Base-by-base conservation (phyloP, 2,329 filamentous ascomycete species). In the Scleromitrula shiraiana region DNA sequence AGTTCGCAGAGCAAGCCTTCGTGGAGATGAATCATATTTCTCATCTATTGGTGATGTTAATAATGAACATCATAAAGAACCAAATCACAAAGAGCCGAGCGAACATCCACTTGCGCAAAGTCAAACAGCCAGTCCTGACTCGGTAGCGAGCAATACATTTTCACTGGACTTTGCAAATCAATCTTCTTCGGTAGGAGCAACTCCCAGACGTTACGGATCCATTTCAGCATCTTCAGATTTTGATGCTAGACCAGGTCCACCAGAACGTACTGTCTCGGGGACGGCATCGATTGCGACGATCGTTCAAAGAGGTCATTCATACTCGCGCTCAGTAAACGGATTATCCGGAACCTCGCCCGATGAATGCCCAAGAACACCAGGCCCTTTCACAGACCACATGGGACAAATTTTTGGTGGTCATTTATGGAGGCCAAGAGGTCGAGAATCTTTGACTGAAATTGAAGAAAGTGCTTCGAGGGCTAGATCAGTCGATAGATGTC, bases 51-150 rank as follows among this genome's bases (percentile, higher is more conserved):
- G 65, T 27, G 68, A 73, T 59, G 58, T 56, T 19, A 32, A 37
- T 32, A 7, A 45, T 39, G 33, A 45, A 22, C 42, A 38, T 17
- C 46, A 58, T 7, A 54, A 59, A 9, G n/a, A n/a, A n/a, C n/a
- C n/a, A n/a, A 47, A 55, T 14, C 52, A 57, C 29, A 55, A 53
- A 23, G 68, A 73, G 56, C 72, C 75, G 44, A 67, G 68, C 41
- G 83, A 88, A 45, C 86, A 91, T 63, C 85, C 86, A 17, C 68
- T 91, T 35, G 80, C 85, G 15, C 83, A 87, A 56, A 90, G 85
- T 62, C 76, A 86, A 41, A 81, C 78, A 29, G 84, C 78, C 15
- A 86, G 81, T 59, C 85, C 85, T 1, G 78, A 67, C 54, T 60
- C 65, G 14, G 59, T 57, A 35, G 58, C 62, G 37, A 61, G 46